Percentiles rank a stretch among this genome's conserved stretches.
These are phyloP conservation scores for Kregervanrija fluxuum DNA, from an alignment of 805 yeast species.

Conservation along the genomic window DNA sequence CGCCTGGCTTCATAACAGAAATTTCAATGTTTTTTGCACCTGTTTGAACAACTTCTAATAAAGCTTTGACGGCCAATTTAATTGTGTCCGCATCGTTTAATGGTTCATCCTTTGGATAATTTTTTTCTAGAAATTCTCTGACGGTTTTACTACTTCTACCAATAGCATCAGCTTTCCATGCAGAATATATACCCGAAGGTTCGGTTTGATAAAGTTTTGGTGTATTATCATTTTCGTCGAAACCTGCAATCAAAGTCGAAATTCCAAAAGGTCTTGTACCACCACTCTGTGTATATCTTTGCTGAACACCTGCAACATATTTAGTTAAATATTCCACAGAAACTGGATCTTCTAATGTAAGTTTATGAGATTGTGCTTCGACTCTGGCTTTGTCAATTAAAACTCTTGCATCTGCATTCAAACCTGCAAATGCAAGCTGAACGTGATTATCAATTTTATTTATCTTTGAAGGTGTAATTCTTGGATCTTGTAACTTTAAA, in stretches of 20 bases:
- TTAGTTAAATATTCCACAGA: slow-evolving; percentile 86
- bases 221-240: slow-evolving; percentile 73
- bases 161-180: slow-evolving; percentile 97
- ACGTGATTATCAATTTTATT: slow-evolving; percentile 87
- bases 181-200: slow-evolving; percentile 94
- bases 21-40: slow-evolving; percentile 96
- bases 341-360: slow-evolving; percentile 93
- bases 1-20: slow-evolving; percentile 72
- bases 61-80: slow-evolving; percentile 73
- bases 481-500: slow-evolving; percentile 88
- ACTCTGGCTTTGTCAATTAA: slow-evolving; percentile 92
- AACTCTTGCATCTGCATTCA: slow-evolving; percentile 97
- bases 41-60: slow-evolving; percentile 94
- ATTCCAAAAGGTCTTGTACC: slow-evolving; percentile 98
- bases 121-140: slow-evolving; percentile 89
- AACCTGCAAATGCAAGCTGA: slow-evolving; percentile 90
- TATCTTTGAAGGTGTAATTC: slow-evolving; percentile 92
- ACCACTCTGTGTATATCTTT: slow-evolving; percentile 93
- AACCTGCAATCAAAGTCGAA: slow-evolving; percentile 91
- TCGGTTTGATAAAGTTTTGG: slow-evolving; percentile 92
- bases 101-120: slow-evolving; percentile 37
- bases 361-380: slow-evolving; percentile 91
- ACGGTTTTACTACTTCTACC: slow-evolving; percentile 95
- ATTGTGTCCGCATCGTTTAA: slow-evolving; percentile 63
- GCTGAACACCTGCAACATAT: slow-evolving; percentile 97